Conservation (phyloP, 2,329 filamentous ascomycete genomes). For the Bipolaris victoriae region DNA sequence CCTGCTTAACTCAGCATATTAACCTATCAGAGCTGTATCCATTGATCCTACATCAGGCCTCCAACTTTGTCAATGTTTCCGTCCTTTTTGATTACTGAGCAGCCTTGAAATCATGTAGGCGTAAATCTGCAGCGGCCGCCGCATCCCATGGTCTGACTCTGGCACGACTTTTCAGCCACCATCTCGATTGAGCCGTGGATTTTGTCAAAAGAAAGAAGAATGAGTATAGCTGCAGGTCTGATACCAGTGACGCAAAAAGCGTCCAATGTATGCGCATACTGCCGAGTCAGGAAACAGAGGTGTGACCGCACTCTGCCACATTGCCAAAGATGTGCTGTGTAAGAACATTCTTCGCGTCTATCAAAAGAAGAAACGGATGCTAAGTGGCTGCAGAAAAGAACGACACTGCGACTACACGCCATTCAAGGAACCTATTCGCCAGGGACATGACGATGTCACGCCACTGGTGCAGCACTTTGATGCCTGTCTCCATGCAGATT, state of each 20-base stretch:
- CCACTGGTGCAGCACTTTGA: conserved; percentile 17
- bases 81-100: not conserved
- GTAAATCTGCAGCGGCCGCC: conserved; percentile 8
- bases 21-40: not conserved
- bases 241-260: conserved; percentile 18
- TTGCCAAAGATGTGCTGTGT: not conserved
- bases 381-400: not conserved
- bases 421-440: conserved; percentile 9
- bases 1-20: not conserved
- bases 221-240: conserved; percentile 8
- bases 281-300: conserved; percentile 20
- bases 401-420: conserved; percentile 22
- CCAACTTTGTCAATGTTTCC: not conserved
- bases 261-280: conserved; percentile 21
- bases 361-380: conserved; percentile 5
- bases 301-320: conserved; percentile 16
- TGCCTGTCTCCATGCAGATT: conserved; percentile 2
- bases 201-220: not conserved
- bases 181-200: not conserved
- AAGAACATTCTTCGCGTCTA: conserved; percentile 6
- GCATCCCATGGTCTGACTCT: not conserved
- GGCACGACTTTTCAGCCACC: not conserved
- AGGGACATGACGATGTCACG: not conserved
- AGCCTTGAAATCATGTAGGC: not conserved
- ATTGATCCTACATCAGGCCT: not conserved